phyloP scores from a whole-genome alignment of 1,284 basidiomycete species.

The Malassezia psittaci region DNA sequence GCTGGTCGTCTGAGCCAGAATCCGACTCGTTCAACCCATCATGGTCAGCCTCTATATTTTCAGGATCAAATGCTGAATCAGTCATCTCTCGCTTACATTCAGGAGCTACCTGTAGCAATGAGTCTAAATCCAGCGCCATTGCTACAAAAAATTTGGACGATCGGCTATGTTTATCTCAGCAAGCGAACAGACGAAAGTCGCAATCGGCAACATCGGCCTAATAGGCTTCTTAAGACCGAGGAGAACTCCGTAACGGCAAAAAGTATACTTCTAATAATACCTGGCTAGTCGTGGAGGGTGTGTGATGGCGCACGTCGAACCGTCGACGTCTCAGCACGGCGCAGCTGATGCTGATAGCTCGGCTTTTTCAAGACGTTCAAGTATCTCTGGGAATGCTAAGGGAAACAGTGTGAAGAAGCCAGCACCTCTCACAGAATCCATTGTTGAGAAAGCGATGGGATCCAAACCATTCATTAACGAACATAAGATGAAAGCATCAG shows the following conservation, averaged over 20 bases:
- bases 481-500: not conserved
- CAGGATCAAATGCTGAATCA: conserved; percentile 14
- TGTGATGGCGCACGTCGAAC: no score
- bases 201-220: no score
- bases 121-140: conserved; percentile 15
- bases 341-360: no score
- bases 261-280: no score
- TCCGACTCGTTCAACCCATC: not conserved
- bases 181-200: no score
- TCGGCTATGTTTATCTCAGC: not conserved
- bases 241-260: no score
- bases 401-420: not conserved
- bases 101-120: conserved; percentile 13
- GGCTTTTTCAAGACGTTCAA: no score
- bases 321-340: no score
- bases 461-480: not conserved
- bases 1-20: conserved; percentile 10
- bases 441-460: not conserved
- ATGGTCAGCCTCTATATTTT: conserved; percentile 1
- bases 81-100: conserved; percentile 6
- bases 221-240: no score
- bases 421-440: not conserved
- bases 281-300: no score
- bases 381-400: no score
- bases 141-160: not conserved